Base-by-base conservation (phyloP, 805 yeast genomes). In the Saturnispora zaruensis region DNA sequence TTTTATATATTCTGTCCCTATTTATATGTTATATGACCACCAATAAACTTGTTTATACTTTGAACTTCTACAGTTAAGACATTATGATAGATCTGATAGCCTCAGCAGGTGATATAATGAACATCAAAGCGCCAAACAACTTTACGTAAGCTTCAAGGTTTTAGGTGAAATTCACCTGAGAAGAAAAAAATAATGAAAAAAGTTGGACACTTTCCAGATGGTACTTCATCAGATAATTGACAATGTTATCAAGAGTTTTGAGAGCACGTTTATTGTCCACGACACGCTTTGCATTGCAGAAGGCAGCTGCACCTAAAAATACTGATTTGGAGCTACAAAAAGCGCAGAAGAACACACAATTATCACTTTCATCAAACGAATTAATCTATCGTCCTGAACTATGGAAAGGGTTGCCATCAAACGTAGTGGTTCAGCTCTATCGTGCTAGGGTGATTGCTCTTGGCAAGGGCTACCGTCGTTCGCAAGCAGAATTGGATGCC, bases 361-460 rank as follows among this genome's bases (percentile, higher is more conserved):
- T 53, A 8, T 48, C 52, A 26, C 28, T 52, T 11, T 45, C 58
- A 6, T 51, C 53, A 3, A 45, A 48, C 14, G 53, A 52, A 14
- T 45, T 60, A 25, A 77, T 76, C 57, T 68, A 79, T 53, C 75
- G 76, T 49, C 95, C 95, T 3, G 78, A 77, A 50, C 73, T 76
- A 48, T 85, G 95, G 95, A 69, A 72, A 46, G 85, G 82, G 0
- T 70, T 83, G 51, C 82, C 87, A 13, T 76, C 85, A 14, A 78
- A 79, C 50, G 72, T 75, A 53, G 77, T 85, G 44, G 71, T 83
- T 53, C 76, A 76, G 52, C 70, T 85, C 53, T 85, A 79, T 62
- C 70, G 77, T 55, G 71, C 78, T 58, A 74, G 91, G 64, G 76
- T 76, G 18, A 53, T 53, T 14, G 67, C 68, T n/a, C 57, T 79